phyloP scores from a whole-genome alignment of 768 basidiomycete species.

The Mycena galopus region DNA sequence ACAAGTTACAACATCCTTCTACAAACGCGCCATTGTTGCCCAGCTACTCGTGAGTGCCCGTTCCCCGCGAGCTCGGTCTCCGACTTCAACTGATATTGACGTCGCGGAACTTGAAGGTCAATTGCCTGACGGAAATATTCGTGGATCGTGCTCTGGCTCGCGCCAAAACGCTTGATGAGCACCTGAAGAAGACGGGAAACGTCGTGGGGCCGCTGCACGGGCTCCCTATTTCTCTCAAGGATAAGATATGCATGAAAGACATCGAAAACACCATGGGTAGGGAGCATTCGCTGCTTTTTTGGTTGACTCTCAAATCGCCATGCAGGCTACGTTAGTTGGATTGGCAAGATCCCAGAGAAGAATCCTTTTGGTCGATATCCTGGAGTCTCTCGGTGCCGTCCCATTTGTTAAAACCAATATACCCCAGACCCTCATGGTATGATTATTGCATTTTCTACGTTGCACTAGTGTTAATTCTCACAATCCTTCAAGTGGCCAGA shows the following conservation, averaged over 20 bases:
- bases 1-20: conserved; percentile 79
- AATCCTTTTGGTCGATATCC: conserved; percentile 71
- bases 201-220: conserved; percentile 82
- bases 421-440: conserved; percentile 83
- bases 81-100: conserved; percentile 5
- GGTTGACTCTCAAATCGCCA: not conserved
- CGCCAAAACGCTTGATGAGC: conserved; percentile 76
- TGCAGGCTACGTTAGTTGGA: conserved; percentile 80
- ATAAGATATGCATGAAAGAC: conserved; percentile 78
- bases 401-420: conserved; percentile 81
- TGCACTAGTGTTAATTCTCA: not conserved
- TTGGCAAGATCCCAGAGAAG: conserved; percentile 69
- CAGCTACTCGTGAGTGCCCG: conserved; percentile 75
- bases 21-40: conserved; percentile 82
- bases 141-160: conserved; percentile 75
- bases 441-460: not conserved
- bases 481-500: conserved; percentile 71
- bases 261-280: conserved; percentile 78
- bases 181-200: conserved; percentile 71
- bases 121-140: conserved; percentile 89
- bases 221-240: conserved; percentile 81
- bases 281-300: not conserved
- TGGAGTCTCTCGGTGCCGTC: conserved; percentile 78
- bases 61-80: not conserved
- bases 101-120: conserved; percentile 61